Conservation (phyloP, 164 flowering plant species). For the Aristolochia contorta region DNA sequence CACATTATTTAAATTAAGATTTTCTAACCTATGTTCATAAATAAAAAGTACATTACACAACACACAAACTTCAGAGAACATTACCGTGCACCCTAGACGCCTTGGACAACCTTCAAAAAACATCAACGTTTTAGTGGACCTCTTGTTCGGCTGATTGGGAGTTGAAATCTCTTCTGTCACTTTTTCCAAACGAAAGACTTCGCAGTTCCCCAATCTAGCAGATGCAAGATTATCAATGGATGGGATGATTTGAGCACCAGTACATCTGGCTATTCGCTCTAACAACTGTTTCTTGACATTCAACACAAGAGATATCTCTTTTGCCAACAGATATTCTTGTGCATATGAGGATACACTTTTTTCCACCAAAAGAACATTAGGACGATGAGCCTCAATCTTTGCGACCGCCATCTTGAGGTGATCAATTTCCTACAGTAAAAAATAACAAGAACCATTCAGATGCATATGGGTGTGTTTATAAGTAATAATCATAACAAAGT, state of each 20-base stretch:
- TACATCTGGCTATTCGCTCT: conserved; percentile 87
- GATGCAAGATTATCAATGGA: conserved; percentile 57
- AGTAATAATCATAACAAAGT: no score
- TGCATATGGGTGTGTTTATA: no score
- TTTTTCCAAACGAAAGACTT: conserved; percentile 66
- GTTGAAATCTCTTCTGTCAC: conserved; percentile 51
- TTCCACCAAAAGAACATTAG: conserved; percentile 93
- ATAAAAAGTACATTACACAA: no score
- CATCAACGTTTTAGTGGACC: conserved; percentile 76
- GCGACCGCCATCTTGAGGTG: conserved; percentile 77
- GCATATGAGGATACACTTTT: conserved; percentile 94
- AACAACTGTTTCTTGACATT: conserved; percentile 78
- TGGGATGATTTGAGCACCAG: conserved; percentile 77
- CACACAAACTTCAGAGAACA: background rate
- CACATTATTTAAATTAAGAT: no score
- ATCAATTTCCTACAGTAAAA: conserved; percentile 66
- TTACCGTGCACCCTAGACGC: conserved; percentile 98
- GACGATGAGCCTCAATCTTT: conserved; percentile 81
- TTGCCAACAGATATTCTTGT: conserved; percentile 73
- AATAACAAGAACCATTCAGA: background rate
- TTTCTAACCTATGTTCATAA: no score
- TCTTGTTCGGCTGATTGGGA: conserved; percentile 48
- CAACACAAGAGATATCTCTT: conserved; percentile 90
- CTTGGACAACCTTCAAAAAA: conserved; percentile 94
- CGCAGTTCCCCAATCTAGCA: conserved; percentile 77